Evolutionary conservation across 2,329 filamentous ascomycete genomes (phyloP), one percentile per base, ranked within the genome.

Genomic region (Pestalotiopsis sp.): DNA sequence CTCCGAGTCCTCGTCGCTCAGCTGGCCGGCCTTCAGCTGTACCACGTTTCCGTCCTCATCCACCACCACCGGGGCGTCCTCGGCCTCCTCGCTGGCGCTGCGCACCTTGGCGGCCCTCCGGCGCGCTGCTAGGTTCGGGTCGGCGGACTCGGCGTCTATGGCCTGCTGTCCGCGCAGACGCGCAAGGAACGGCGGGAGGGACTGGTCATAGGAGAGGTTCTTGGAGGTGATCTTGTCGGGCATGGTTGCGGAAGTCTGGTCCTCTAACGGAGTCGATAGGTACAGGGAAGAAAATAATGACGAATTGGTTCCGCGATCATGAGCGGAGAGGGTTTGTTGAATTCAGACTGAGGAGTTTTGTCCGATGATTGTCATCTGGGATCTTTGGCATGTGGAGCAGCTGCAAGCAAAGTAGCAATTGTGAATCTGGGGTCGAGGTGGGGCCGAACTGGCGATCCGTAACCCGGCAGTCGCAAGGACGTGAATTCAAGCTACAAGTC

Each of bases 21-120:
- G 70, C 40, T 72, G 81, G 26, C 65, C 70, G 17, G 48, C 73
- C 80, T 85, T 70, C 73, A 88, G 72, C 80, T 78, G 60, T 38
- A 91, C 85, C 38, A 90, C 85, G 66, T 93, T 91, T 63, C 89
- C 91, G 4, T 86, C 84, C 75, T 94, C 92, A 71, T 95, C 88
- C 3, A 96, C 88, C 64, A 93, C 89, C 0, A 93, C 84, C 0
- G 93, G 93, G 63, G 85, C 90, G 77, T 95, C 92, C 72, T 95
- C 92, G 13, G 91, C 91, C 69, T 94, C 89, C 55, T 90, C 90
- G 72, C 91, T 89, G 68, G 82, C 87, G 17, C 86, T 88, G 44
- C 84, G 85, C 79, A 82, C 86, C 80, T 83, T 86, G 68, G 74
- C 78, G 62, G 83, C 81, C n/a, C 86, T 81, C 2, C 85, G 80